Evolutionary conservation across 2,329 filamentous ascomycete species (phyloP).

Genomic region (Fusarium compactum): DNA sequence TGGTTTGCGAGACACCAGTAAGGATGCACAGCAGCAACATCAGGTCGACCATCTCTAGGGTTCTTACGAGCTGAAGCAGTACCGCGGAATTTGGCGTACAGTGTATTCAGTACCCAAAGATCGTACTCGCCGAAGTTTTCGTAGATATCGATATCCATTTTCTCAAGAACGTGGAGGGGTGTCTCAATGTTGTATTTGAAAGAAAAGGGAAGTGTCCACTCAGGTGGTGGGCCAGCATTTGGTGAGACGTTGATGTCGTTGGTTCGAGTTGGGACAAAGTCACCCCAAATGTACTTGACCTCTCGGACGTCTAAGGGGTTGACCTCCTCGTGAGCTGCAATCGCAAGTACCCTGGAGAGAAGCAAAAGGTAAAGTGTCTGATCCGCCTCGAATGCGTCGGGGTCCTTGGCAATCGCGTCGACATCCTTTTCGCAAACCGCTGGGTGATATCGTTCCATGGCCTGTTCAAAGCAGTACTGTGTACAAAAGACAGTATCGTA

Average conservation of each 20-base stretch:
- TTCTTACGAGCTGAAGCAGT: constrained; percentile 89
- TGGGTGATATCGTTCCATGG: constrained; percentile 71
- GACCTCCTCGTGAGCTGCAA: constrained; percentile 69
- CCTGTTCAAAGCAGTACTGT: constrained; percentile 68
- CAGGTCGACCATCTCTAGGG: constrained; percentile 81
- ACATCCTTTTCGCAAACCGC: constrained; percentile 75
- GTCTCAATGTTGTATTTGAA: constrained; percentile 81
- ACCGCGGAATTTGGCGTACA: constrained; percentile 92
- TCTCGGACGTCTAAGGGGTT: constrained; percentile 74
- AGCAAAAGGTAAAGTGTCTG: constrained; percentile 73
- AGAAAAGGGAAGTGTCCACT: constrained; percentile 80
- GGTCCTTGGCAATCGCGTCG: constrained; percentile 74
- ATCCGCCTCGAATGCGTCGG: constrained; percentile 69
- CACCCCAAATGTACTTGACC: constrained; percentile 77
- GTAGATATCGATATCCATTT: constrained; percentile 86
- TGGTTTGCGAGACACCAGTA: constrained; percentile 98
- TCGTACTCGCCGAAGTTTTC: constrained; percentile 70
- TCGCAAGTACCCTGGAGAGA: constrained; percentile 71
- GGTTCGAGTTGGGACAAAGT: constrained; percentile 66
- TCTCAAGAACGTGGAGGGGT: constrained; percentile 82
- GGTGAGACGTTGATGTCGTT: constrained; percentile 67
- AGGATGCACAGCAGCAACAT: constrained; percentile 92
- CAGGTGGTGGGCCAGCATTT: constrained; percentile 67
- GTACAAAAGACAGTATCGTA: constrained; percentile 76
- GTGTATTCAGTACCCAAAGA: constrained; percentile 88